These are phyloP conservation scores for Elaeis oleifera DNA, from an alignment of 202 grass and related monocot species.

Conservation along the genomic window DNA sequence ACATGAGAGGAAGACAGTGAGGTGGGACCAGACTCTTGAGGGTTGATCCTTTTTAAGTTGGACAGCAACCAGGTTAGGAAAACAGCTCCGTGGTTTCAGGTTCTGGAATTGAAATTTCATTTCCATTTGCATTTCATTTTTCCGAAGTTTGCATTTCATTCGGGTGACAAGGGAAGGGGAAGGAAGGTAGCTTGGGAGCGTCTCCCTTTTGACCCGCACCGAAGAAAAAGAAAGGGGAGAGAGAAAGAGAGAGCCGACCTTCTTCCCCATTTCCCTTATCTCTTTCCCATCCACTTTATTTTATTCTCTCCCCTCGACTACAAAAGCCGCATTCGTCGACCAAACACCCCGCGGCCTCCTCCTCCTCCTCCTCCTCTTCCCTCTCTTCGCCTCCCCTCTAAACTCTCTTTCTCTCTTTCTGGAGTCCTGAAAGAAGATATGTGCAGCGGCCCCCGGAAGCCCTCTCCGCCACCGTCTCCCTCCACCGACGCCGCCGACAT, in stretches of 20 bases:
- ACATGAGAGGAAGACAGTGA: too few species aligned
- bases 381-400: neutral
- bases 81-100: too few species aligned
- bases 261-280: conserved; percentile 53
- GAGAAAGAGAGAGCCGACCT: conserved; percentile 33
- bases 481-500: neutral
- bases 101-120: too few species aligned
- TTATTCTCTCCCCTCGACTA: neutral
- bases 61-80: too few species aligned
- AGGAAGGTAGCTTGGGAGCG: neutral
- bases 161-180: too few species aligned
- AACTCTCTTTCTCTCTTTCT: too few species aligned
- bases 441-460: conserved; percentile 60
- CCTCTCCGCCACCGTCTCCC: conserved; percentile 14
- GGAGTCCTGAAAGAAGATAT: conserved; percentile 16
- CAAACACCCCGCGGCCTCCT: neutral
- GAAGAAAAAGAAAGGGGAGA: conserved; percentile 13
- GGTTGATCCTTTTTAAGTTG: too few species aligned
- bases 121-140: too few species aligned
- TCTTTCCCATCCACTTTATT: conserved; percentile 13
- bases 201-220: conserved; percentile 41
- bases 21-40: too few species aligned
- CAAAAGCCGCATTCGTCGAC: conserved; percentile 10
- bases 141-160: too few species aligned
- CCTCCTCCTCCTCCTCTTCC: too few species aligned